Base-by-base conservation (phyloP, 495 filamentous ascomycete species). In the Podospora pseudopauciseta region DNA sequence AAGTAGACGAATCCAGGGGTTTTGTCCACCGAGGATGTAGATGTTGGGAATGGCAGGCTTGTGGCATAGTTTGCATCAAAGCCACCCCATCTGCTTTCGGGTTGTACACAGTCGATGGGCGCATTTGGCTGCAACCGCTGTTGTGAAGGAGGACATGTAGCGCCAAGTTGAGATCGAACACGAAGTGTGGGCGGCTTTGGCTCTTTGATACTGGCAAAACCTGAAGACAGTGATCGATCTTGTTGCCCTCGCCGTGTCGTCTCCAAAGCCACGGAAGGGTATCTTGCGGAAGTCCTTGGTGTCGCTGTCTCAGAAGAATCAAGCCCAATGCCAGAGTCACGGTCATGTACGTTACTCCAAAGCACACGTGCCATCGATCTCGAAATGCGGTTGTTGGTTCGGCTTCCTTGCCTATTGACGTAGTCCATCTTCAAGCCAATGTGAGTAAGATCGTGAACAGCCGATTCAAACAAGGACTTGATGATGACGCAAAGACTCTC, bases 291-390 rank as follows among this genome's bases (percentile, higher is more conserved):
- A 7, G 30, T 19, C 30, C n/a, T 39, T 19, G 61, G 61, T 20
- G 61, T 63, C 9, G 32, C 61, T 16, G 61, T 27, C 19, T 63
- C 61, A 15, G 30, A 63, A 15, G 30, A 63, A 23, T 63, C 61
- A 20, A 63, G 32, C 16, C 30, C 61, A 6, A 63, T 63, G 28
- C 61, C 61, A 15, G 30, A 44, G 5, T 63, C 61, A 20, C 61
- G 61, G 20, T 18, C 30, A 63, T 44, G 16, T 4, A 27, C 5
- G 32, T 63, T 63, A 20, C 11, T 26, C 61, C n/a, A 20, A 3
- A 63, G 28, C 3, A 32, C 61, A 11, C 61, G 61, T 15, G 61
- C 28, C 2, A 4, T 32, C 16, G 61, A 32, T 19, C 32, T 34
- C 7, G 30, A 20, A 11, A 32, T 63, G 7, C 59, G n/a, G 15